Conservation (phyloP, 129 eudicot genomes). For the Heracleum sosnowskyi region DNA sequence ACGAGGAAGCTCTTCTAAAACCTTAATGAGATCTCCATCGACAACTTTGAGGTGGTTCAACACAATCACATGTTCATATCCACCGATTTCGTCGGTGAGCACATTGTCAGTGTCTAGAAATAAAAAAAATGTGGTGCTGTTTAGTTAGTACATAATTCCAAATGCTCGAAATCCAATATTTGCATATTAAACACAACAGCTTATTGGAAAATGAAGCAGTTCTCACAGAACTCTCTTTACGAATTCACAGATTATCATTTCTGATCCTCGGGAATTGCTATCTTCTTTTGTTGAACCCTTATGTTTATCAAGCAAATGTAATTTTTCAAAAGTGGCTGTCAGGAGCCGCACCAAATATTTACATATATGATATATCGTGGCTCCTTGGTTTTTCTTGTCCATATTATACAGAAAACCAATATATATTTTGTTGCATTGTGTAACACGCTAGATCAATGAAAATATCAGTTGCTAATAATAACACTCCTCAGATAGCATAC, state of each 20-base stretch:
- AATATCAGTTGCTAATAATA: neutral
- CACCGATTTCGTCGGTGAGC: constrained; percentile 80
- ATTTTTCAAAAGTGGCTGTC: neutral
- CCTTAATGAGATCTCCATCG: constrained; percentile 82
- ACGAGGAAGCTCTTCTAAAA: constrained; percentile 60
- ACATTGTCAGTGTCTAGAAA: constrained; percentile 78
- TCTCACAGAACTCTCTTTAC: neutral
- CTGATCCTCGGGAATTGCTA: neutral
- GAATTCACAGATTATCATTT: neutral
- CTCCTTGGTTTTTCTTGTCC: neutral
- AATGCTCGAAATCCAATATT: neutral
- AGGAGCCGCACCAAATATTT: neutral
- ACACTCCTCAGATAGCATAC: constrained; percentile 4
- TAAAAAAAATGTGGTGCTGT: constrained; percentile 3
- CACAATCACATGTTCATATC: constrained; percentile 75
- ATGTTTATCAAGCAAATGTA: neutral
- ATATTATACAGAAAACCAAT: neutral
- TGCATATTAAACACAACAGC: neutral
- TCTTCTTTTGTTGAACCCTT: neutral
- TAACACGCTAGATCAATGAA: neutral
- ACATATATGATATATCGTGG: neutral
- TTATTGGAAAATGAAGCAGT: neutral
- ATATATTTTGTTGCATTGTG: constrained; percentile 3
- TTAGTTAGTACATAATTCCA: neutral
- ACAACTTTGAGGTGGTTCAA: constrained; percentile 74